Conservation (phyloP, 371 early-diverging fungal genomes). For the Mortierella sp. region DNA sequence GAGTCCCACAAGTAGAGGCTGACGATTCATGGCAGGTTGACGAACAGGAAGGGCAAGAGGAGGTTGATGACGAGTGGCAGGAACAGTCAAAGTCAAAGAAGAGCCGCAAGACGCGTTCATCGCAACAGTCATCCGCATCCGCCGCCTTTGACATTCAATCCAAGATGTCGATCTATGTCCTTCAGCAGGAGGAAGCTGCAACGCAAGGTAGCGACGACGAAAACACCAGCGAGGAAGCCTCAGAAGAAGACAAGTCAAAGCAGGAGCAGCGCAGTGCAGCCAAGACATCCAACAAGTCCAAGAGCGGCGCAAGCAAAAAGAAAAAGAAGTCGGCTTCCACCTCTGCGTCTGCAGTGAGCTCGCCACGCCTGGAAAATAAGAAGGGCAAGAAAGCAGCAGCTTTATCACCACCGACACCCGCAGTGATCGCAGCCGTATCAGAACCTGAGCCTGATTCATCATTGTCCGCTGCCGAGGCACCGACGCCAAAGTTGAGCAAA, state of each 20-base stretch:
- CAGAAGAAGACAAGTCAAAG: constrained; percentile 26
- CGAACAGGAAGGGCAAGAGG: constrained; percentile 26
- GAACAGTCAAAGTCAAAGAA: constrained; percentile 55
- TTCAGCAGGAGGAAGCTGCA: constrained; percentile 40
- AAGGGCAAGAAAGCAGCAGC: constrained; percentile 41
- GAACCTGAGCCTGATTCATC: constrained; percentile 28
- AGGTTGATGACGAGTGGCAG: constrained; percentile 52
- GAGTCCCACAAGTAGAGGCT: constrained; percentile 4
- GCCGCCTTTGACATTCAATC: constrained; percentile 24
- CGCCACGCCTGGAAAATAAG: constrained; percentile 46
- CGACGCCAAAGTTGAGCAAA: constrained; percentile 43
- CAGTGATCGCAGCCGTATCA: not conserved
- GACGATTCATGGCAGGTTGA: constrained; percentile 29
- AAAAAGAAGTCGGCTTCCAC: constrained; percentile 34
- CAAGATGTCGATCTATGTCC: constrained; percentile 51
- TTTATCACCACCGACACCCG: constrained; percentile 1
- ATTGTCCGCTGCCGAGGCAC: constrained; percentile 18
- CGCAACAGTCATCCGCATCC: constrained; percentile 23
- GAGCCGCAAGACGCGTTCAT: constrained; percentile 45
- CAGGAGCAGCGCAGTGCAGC: constrained; percentile 14
- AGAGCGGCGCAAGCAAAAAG: constrained; percentile 32
- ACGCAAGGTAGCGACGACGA: constrained; percentile 32
- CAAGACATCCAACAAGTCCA: constrained; percentile 16
- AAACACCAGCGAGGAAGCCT: constrained; percentile 15
- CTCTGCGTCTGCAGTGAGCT: constrained; percentile 37